Base-by-base conservation (phyloP, 2,329 filamentous ascomycete genomes). In the Lachnellula cervina region DNA sequence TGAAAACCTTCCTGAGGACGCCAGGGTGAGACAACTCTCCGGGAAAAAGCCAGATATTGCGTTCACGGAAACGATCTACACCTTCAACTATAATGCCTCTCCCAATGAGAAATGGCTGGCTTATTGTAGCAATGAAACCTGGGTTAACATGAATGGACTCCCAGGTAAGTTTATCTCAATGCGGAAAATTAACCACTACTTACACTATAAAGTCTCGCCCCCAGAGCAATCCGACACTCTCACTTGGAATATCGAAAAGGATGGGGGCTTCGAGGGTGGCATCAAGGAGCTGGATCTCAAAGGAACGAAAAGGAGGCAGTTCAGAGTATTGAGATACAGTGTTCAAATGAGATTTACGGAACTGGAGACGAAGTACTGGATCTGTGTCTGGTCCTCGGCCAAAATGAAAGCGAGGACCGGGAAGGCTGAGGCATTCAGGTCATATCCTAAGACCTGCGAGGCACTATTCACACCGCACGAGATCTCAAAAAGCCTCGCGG, bases 31-130 rank as follows among this genome's bases (percentile, higher is more conserved):
- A 23, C 44, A 47, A 7, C 44, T 47, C 13, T 16, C 44, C 5
- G 23, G 6, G 13, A 32, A 40, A 4, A 48, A 40, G 8, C 35
- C 21, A 35, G 25, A 48, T 14, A 14, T 52, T 6, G n/a, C 17
- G 1, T 52, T 56, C 16, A 34, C n/a, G 11, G 54, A 56, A 23
- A 56, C 35, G 5, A 52, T 56, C 16, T 19, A 53, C 13, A 56
- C 54, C 14, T 56, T 56, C 40, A 21, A 56, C 28, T 56, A 56
- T 28, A 23, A 35, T 23, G 21, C 44, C n/a, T 46, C 54, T 14
- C 49, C 43, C 6, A 28, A 45, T 5, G 54, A 56, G 23, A 14
- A 28, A 9, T 56, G 40, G 35, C 49, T 51, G 6, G 38, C 16
- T 21, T 28, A 23, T 17, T 40, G 34, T 34, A 42, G n/a, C 2